Evolutionary conservation across 176 grass and related monocot species (phyloP), one percentile per base, ranked within the genome.

Genomic region (Thalia dealbata): DNA sequence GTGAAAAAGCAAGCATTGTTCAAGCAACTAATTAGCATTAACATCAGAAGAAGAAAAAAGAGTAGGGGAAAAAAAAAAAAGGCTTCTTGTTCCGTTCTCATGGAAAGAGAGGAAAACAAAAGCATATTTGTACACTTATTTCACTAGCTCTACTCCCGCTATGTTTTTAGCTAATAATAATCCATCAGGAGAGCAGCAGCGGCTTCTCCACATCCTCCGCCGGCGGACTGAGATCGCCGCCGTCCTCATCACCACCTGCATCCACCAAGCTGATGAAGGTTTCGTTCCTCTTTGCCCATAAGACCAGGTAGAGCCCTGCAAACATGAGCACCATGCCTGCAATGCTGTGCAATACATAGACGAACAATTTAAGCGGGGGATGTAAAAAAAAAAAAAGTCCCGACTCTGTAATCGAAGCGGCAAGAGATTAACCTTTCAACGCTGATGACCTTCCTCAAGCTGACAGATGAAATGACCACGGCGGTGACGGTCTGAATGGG

Each of bases 291-390:
- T 86, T 91, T 6, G 84, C 80, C 89, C 89, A 91, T 7, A 91
- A 55, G 0, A 91, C 82, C 0, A 82, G 2, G 70, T 88, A 88
- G 25, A 91, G 89, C 21, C 89, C 89, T 6, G 43, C 54, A 70
- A 85, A 85, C 82, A 91, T 85, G 7, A 91, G 80, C 52, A 81
- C 54, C 7, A 91, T 85, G 70, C 89, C 89, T 51, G 77, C 76
- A 15, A 74, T 29, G 79, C 89, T 85, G 82, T 13, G 13, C 22
- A n/a, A 25, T 25, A 64, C 22, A 10, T 26, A 14, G 61, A 24
- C 3, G 14, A 24, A 28, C 24, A 24, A 52, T 0, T 51, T 51
- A 51, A n/a, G n/a, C n/a, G n/a, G n/a, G n/a, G n/a, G n/a, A n/a
- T n/a, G n/a, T n/a, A n/a, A n/a, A n/a, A n/a, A n/a, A n/a, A n/a